These are phyloP conservation scores for Cladophialophora chaetospira DNA, from an alignment of 2,329 filamentous ascomycete species.

Conservation along the genomic window DNA sequence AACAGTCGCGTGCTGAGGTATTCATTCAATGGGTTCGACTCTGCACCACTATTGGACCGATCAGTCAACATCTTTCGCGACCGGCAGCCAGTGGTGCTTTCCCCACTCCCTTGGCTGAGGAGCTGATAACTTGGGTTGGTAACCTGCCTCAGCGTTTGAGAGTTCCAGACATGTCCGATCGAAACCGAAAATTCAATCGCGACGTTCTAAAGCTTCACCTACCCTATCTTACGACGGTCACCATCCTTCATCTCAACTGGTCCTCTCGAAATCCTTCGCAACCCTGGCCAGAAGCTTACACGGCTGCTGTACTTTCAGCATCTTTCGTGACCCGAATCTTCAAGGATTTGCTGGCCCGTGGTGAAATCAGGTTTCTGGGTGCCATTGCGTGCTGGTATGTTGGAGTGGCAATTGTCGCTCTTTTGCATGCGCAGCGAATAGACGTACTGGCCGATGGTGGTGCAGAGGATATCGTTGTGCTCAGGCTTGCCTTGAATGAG, in stretches of 20 bases:
- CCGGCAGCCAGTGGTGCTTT: constrained; percentile 35
- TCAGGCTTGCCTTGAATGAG: constrained; percentile 39
- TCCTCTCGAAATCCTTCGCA: constrained; percentile 40
- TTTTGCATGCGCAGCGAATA: constrained; percentile 45
- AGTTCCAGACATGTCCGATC: constrained; percentile 37
- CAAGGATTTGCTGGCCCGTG: constrained; percentile 43
- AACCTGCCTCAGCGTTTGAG: constrained; percentile 40
- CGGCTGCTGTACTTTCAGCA: constrained; percentile 42
- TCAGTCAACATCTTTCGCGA: constrained; percentile 44
- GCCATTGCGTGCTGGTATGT: constrained; percentile 49
- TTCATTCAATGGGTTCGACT: constrained; percentile 50
- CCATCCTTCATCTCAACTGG: constrained; percentile 43
- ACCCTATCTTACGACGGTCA: constrained; percentile 47
- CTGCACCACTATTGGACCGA: constrained; percentile 44
- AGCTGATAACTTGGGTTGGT: constrained; percentile 42
- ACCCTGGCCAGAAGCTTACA: constrained; percentile 34
- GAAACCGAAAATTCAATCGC: constrained; percentile 41
- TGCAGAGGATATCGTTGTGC: constrained; percentile 40
- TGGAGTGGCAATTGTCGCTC: constrained; percentile 46
- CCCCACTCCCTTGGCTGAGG: constrained; percentile 36
- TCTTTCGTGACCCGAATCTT: constrained; percentile 45
- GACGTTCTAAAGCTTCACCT: constrained; percentile 48
- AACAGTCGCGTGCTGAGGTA: constrained; percentile 41
- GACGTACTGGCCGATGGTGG: constrained; percentile 37
- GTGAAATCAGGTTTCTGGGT: constrained; percentile 46